Conservation (phyloP, 2,329 filamentous ascomycete species). For the Apiospora phragmitis region DNA sequence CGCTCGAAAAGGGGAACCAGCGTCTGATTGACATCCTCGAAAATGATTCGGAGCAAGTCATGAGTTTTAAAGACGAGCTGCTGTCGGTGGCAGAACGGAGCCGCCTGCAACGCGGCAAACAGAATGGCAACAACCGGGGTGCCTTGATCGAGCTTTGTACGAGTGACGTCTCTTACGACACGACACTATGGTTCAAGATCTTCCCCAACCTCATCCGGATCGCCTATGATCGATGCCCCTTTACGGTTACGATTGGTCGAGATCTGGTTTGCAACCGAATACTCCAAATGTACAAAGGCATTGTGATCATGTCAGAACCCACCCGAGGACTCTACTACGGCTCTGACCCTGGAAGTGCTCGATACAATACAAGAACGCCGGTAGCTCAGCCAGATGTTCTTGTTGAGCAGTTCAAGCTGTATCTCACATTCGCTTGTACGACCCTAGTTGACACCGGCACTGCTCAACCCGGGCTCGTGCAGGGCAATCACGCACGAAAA, state of each 20-base stretch:
- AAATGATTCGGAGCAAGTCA: constrained; percentile 81
- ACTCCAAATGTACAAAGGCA: constrained; percentile 86
- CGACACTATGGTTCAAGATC: constrained; percentile 95
- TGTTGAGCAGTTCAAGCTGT: constrained; percentile 97
- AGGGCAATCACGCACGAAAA: constrained; percentile 72
- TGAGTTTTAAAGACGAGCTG: constrained; percentile 90
- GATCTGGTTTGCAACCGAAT: constrained; percentile 92
- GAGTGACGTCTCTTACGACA: constrained; percentile 92
- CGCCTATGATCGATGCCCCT: constrained; percentile 86
- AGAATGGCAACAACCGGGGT: constrained; percentile 79
- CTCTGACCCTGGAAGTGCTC: constrained; percentile 56
- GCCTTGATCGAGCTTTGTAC: constrained; percentile 92
- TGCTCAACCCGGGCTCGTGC: constrained; percentile 55
- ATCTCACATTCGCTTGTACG: constrained; percentile 95
- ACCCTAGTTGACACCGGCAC: constrained; percentile 83
- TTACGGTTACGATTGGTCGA: constrained; percentile 85
- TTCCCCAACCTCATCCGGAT: constrained; percentile 94
- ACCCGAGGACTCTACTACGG: constrained; percentile 65
- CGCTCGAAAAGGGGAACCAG: constrained; percentile 60
- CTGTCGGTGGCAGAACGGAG: constrained; percentile 91
- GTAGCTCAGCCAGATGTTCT: constrained; percentile 81
- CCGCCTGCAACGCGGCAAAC: constrained; percentile 84
- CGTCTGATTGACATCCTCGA: constrained; percentile 92
- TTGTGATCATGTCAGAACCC: constrained; percentile 76
- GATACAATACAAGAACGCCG: constrained; percentile 54